Percentiles rank a stretch among this genome's conserved stretches.
Evolutionary conservation across 805 yeast genomes (phyloP).

Genomic region (Scheffersomyces ergatensis): DNA sequence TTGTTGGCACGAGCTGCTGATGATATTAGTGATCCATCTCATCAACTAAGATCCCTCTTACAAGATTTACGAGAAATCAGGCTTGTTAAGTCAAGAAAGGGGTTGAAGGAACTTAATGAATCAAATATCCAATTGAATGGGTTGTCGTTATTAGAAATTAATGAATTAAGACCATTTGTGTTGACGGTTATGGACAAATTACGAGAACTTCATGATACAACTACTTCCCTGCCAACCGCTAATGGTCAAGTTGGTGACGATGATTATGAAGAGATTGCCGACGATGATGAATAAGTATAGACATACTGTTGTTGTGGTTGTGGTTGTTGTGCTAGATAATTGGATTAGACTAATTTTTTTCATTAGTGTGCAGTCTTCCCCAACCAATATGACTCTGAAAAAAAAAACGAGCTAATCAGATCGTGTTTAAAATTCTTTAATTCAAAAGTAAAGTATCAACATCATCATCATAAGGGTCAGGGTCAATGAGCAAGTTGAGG

Average conservation of each 20-base stretch:
- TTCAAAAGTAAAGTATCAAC: no score
- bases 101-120: constrained; percentile 75
- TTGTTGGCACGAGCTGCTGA: constrained; percentile 70
- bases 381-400: neutral
- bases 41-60: constrained; percentile 63
- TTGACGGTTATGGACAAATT: constrained; percentile 78
- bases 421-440: no score
- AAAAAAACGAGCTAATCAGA: neutral
- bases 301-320: no score
- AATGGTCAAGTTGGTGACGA: constrained; percentile 14
- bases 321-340: no score
- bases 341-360: no score
- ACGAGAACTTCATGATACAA: constrained; percentile 48
- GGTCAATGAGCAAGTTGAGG: constrained; percentile 25
- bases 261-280: constrained; percentile 10
- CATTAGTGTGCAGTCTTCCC: neutral
- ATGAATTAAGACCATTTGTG: constrained; percentile 83
- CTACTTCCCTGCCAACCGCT: constrained; percentile 4
- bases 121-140: constrained; percentile 82
- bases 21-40: constrained; percentile 73
- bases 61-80: constrained; percentile 87
- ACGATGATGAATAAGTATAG: neutral
- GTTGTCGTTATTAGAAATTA: constrained; percentile 78
- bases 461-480: neutral
- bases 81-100: constrained; percentile 75